Evolutionary conservation across 768 basidiomycete species (phyloP).

Genomic region (Boletus vermiculosoides): DNA sequence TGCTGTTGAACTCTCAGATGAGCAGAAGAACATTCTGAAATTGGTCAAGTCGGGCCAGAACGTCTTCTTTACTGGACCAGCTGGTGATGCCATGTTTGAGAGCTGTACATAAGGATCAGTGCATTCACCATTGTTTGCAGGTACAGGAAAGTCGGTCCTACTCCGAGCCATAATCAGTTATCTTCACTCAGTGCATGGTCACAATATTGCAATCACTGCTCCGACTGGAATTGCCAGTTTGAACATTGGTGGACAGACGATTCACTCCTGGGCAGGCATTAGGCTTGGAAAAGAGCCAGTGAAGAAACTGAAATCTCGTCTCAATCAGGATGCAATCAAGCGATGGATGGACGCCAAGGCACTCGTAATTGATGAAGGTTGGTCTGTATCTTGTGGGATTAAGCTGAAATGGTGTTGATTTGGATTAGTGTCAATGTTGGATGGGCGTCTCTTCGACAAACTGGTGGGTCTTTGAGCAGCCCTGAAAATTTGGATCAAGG

Average conservation of each 20-base stretch:
- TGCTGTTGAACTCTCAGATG: constrained; percentile 31
- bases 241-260: constrained; percentile 67
- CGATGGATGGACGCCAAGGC: constrained; percentile 54
- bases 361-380: constrained; percentile 74
- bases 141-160: constrained; percentile 73
- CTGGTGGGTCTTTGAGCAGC: constrained; percentile 46
- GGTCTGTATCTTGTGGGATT: not conserved
- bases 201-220: constrained; percentile 58
- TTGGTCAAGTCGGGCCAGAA: constrained; percentile 53
- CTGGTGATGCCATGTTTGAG: constrained; percentile 42
- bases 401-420: not conserved
- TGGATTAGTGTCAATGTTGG: constrained; percentile 69
- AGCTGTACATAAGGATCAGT: not conserved
- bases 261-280: constrained; percentile 68
- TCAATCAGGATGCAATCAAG: constrained; percentile 26
- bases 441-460: constrained; percentile 68
- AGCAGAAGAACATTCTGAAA: constrained; percentile 42
- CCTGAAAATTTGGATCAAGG: constrained; percentile 22
- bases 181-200: constrained; percentile 32
- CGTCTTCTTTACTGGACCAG: constrained; percentile 76
- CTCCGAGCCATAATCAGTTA: constrained; percentile 56
- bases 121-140: constrained; percentile 26
- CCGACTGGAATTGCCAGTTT: constrained; percentile 64
- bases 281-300: constrained; percentile 53
- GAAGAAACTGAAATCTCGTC: constrained; percentile 40